Percentiles rank a stretch among this genome's conserved stretches.
Evolutionary conservation across 2,329 filamentous ascomycete genomes (phyloP).

Genomic region (Colletotrichum cereale): DNA sequence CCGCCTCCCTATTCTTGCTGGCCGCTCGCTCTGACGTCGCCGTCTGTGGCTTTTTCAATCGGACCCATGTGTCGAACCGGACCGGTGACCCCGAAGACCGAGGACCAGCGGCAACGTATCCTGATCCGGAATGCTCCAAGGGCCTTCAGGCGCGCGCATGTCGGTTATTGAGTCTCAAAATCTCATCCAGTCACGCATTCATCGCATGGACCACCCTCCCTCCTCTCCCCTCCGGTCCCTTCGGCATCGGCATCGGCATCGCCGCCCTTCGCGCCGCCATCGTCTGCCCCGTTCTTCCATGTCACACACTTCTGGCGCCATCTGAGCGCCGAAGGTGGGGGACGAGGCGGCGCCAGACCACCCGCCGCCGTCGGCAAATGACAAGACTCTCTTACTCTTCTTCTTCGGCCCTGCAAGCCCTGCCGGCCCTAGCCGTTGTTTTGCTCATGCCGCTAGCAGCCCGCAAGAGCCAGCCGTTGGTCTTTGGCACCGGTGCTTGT

Average conservation of each 20-base stretch:
- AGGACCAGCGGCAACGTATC: neutral
- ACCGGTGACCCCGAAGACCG: neutral
- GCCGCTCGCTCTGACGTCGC: neutral
- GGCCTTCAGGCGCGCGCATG: neutral
- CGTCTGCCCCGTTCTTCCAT: constrained; percentile 4
- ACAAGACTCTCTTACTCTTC: neutral
- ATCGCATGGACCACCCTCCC: neutral
- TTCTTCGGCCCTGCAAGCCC: neutral
- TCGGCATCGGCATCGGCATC: constrained; percentile 5
- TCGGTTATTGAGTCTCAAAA: neutral
- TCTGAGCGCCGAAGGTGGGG: neutral
- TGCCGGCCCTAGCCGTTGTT: neutral
- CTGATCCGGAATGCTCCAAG: neutral
- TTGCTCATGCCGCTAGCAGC: neutral
- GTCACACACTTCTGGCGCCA: neutral
- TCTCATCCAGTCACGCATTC: neutral
- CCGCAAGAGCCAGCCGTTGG: neutral
- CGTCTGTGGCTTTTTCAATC: neutral
- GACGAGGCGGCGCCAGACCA: neutral
- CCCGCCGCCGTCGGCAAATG: constrained; percentile 1
- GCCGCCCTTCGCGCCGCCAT: neutral
- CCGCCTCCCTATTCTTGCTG: neutral
- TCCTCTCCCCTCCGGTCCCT: too few species aligned
- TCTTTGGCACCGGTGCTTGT: neutral
- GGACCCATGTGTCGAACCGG: neutral